These are phyloP conservation scores for Bipolaris sorokiniana DNA, from an alignment of 2,329 filamentous ascomycete species.

Conservation along the genomic window DNA sequence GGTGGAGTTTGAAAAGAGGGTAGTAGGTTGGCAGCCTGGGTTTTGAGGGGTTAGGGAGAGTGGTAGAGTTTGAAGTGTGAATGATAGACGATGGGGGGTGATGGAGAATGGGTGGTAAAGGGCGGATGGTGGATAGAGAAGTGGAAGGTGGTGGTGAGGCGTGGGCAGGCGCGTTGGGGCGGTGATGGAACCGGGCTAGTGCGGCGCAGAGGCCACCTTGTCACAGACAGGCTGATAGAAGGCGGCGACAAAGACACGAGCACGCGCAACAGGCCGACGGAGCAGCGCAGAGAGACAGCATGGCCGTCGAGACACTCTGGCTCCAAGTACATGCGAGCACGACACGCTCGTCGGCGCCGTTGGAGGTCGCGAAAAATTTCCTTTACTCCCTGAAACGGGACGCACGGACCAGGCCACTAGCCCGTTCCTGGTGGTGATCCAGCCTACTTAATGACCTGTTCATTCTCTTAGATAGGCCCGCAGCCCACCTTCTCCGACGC, in stretches of 20 bases:
- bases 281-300: background rate
- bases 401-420: constrained; percentile 28
- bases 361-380: constrained; percentile 37
- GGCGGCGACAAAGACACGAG: background rate
- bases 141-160: constrained; percentile 10
- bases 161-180: constrained; percentile 22
- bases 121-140: background rate
- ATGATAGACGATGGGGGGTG: background rate
- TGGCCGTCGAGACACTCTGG: background rate
- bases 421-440: constrained; percentile 23
- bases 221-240: constrained; percentile 22
- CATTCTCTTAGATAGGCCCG: constrained; percentile 36
- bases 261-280: background rate
- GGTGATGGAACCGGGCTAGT: constrained; percentile 31
- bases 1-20: constrained; percentile 24
- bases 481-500: constrained; percentile 40
- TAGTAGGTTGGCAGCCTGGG: constrained; percentile 24
- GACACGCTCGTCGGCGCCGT: constrained; percentile 26
- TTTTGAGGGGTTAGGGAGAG: background rate
- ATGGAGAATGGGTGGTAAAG: background rate
- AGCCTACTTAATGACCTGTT: constrained; percentile 27
- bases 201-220: constrained; percentile 27
- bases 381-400: constrained; percentile 36
- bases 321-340: background rate
- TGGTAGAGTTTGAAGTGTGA: background rate